Evolutionary conservation across 2,329 filamentous ascomycete genomes (phyloP).

Genomic region (Diaporthe citrichinensis): DNA sequence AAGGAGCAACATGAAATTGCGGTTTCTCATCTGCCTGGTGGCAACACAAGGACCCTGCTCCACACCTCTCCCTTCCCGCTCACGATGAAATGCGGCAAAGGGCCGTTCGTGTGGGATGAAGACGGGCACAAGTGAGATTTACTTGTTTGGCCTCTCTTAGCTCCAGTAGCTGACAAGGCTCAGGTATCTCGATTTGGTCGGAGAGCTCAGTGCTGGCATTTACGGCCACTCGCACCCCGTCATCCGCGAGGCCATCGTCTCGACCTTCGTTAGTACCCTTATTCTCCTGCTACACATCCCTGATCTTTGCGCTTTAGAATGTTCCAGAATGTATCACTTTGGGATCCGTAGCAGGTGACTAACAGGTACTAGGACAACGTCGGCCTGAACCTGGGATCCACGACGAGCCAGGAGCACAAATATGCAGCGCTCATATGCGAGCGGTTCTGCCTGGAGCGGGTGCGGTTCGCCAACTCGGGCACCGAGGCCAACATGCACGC

Average conservation of each 20-base stretch:
- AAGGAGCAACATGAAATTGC: constrained; percentile 13
- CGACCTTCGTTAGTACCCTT: constrained; percentile 51
- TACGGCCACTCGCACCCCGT: constrained; percentile 75
- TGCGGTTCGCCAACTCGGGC: constrained; percentile 76
- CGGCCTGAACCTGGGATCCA: constrained; percentile 69
- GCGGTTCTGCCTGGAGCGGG: constrained; percentile 68
- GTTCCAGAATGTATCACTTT: too few species aligned
- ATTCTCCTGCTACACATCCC: too few species aligned
- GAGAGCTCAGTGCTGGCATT: constrained; percentile 75
- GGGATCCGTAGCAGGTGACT: too few species aligned
- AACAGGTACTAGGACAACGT: constrained; percentile 46
- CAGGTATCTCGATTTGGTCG: constrained; percentile 72
- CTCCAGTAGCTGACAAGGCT: not conserved
- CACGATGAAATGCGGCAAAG: constrained; percentile 54
- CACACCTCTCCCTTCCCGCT: constrained; percentile 61
- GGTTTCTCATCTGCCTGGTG: constrained; percentile 45
- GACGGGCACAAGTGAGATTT: constrained; percentile 54
- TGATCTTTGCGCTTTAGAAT: too few species aligned
- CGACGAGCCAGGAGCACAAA: constrained; percentile 64
- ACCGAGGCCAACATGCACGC: constrained; percentile 76
- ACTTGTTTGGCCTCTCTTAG: accelerated
- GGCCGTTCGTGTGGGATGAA: constrained; percentile 55
- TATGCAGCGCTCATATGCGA: constrained; percentile 66
- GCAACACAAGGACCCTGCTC: constrained; percentile 49
- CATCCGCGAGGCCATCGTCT: constrained; percentile 63